Conservation (phyloP, 768 basidiomycete genomes). For the Lanmaoa pseudosensibilis region DNA sequence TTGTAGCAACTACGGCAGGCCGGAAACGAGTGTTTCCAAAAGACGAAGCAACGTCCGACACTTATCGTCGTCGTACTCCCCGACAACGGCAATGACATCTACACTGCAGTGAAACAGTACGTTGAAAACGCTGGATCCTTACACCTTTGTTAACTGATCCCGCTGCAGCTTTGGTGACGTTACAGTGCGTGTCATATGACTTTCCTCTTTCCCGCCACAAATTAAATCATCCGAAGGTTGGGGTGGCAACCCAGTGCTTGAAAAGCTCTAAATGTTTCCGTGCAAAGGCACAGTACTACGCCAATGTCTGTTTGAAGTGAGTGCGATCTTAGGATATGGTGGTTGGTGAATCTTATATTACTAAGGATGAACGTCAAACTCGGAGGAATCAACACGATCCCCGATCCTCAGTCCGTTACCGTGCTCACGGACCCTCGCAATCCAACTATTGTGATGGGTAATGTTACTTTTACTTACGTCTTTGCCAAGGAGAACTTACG, state of each 20-base stretch:
- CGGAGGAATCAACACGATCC: conserved; percentile 79
- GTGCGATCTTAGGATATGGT: conserved; percentile 22
- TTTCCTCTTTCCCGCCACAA: background rate
- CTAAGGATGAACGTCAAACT: conserved; percentile 79
- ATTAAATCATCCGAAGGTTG: conserved; percentile 43
- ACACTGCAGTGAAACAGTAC: conserved; percentile 77
- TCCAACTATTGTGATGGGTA: conserved; percentile 81
- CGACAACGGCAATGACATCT: conserved; percentile 73
- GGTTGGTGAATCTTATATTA: background rate
- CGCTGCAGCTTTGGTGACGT: conserved; percentile 68
- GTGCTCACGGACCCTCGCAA: conserved; percentile 66
- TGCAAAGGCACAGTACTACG: conserved; percentile 76
- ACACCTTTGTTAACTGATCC: background rate
- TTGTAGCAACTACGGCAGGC: conserved; percentile 48
- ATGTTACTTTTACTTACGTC: background rate
- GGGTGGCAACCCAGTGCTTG: conserved; percentile 79
- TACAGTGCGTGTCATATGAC: conserved; percentile 35
- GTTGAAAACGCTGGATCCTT: conserved; percentile 25
- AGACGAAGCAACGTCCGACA: conserved; percentile 44
- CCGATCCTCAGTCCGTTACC: conserved; percentile 64
- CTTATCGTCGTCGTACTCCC: conserved; percentile 71
- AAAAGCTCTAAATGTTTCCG: conserved; percentile 63
- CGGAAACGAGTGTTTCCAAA: conserved; percentile 47
- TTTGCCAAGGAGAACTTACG: conserved; percentile 1
- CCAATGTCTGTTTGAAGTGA: conserved; percentile 79